Percentiles rank a stretch among this genome's conserved stretches.
phyloP scores from a whole-genome alignment of 352 stramenopile genomes.

The Peronospora belbahrii region DNA sequence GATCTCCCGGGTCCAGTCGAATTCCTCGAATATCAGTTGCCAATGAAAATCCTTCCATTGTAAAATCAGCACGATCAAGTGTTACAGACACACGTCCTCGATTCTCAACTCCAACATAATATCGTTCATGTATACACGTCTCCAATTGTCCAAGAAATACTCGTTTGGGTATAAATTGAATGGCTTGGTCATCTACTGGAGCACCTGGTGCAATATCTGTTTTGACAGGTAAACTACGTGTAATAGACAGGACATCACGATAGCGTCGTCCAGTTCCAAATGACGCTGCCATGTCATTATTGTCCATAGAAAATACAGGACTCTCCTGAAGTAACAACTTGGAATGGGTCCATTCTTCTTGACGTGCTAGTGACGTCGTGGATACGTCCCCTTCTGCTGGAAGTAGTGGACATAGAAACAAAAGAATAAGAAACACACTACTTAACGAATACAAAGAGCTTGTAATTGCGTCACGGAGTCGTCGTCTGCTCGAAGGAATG shows the following conservation, averaged over 20 bases:
- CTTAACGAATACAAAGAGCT: not conserved
- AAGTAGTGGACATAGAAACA: slow-evolving; percentile 13
- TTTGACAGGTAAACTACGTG: slow-evolving; percentile 12
- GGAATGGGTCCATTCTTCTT: slow-evolving; percentile 3
- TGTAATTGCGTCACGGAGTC: slow-evolving; percentile 5
- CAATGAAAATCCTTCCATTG: slow-evolving; percentile 36
- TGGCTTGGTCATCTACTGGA: slow-evolving; percentile 16
- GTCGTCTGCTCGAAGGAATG: too few species aligned
- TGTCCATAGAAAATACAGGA: slow-evolving; percentile 13
- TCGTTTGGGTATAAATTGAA: slow-evolving; percentile 32
- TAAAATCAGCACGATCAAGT: slow-evolving; percentile 37
- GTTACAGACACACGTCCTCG: slow-evolving; percentile 17
- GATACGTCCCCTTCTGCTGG: slow-evolving; percentile 2
- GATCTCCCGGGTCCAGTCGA: slow-evolving; percentile 27
- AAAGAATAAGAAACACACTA: slow-evolving; percentile 3
- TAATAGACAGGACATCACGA: slow-evolving; percentile 38
- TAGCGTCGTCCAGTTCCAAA: slow-evolving; percentile 15
- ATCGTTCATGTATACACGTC: slow-evolving; percentile 29
- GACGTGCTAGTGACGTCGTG: slow-evolving; percentile 1
- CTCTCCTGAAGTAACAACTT: too few species aligned
- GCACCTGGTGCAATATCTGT: slow-evolving; percentile 1
- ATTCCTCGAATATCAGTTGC: slow-evolving; percentile 28
- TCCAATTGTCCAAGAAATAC: slow-evolving; percentile 31
- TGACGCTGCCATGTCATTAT: slow-evolving; percentile 17
- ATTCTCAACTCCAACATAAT: slow-evolving; percentile 37